Evolutionary conservation across 2,329 filamentous ascomycete genomes (phyloP).

Genomic region (Cercospora sp.): DNA sequence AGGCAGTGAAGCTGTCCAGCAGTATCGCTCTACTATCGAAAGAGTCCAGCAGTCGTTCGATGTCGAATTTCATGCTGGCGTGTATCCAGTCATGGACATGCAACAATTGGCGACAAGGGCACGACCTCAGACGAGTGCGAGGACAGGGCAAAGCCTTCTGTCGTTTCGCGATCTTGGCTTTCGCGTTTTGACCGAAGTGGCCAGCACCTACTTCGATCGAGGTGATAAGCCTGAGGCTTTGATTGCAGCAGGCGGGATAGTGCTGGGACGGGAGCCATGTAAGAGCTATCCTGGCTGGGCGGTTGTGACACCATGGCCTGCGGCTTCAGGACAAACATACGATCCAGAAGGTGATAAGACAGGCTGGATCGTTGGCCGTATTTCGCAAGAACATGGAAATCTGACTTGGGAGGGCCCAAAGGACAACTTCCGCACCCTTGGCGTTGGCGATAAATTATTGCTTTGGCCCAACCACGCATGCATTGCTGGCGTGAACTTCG

Average conservation of each 20-base stretch:
- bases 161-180: constrained; percentile 62
- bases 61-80: constrained; percentile 73
- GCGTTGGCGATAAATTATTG: constrained; percentile 65
- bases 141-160: constrained; percentile 35
- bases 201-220: constrained; percentile 64
- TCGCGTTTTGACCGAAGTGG: constrained; percentile 70
- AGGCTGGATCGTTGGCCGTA: constrained; percentile 67
- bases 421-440: constrained; percentile 49
- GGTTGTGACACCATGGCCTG: constrained; percentile 61
- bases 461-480: constrained; percentile 83
- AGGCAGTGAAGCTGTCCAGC: constrained; percentile 40
- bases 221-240: constrained; percentile 62
- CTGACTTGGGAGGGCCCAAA: constrained; percentile 58
- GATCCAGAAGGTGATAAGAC: constrained; percentile 43
- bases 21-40: constrained; percentile 39
- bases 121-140: constrained; percentile 41
- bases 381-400: constrained; percentile 79
- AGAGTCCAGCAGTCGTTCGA: constrained; percentile 38
- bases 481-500: constrained; percentile 69
- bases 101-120: constrained; percentile 76
- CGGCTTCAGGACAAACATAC: constrained; percentile 35
- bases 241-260: constrained; percentile 67
- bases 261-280: constrained; percentile 71
- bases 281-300: constrained; percentile 72
- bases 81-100: constrained; percentile 73